Base-by-base conservation (phyloP, 257 asterid species). In the Jasminum sambac region DNA sequence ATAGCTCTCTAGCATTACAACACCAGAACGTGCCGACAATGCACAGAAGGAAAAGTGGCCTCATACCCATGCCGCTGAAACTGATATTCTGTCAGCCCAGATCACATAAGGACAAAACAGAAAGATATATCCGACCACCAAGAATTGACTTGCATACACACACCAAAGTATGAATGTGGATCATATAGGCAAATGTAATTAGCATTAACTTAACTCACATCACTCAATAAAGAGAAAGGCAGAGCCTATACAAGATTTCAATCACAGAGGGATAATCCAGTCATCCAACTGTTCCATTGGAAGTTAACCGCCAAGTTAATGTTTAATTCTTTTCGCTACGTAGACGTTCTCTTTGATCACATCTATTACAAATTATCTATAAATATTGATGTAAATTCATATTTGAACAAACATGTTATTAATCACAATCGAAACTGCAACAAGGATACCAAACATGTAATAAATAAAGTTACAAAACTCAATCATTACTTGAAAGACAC, bases 1-100 rank as follows among this genome's bases (percentile, higher is more conserved):
- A 19, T 14, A 89, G 72, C 66, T 90, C 87, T 70, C 96, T 80
- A 48, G 97, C 97, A 79, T 83, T 66, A 66, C 90, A 80, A 80
- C 78, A 76, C 87, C 89, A 84, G 80, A 59, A 73, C 74, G 81
- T 78, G 81, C 88, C 68, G 67, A 85, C 74, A 11, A 81, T 12
- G 43, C 79, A 52, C 52, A 95, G 76, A 72, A 83, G 39, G 55
- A 88, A 60, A 80, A 86, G 78, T 80, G 81, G 80, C 85, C 84
- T 84, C 46, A 75, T 68, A 58, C 85, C 90, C 99, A 91, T 91
- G 84, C 95, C 91, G 86, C 81, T 71, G 64, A 41, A 79, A 73
- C 43, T 34, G 36, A 73, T 17, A 46, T 4, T 39, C 34, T 3
- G 41, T 72, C 75, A 77, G 63, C 76, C 71, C 63, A 75, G 70